Evolutionary conservation across 2,329 filamentous ascomycete species (phyloP).

Genomic region (Dactylella cylindrospora): DNA sequence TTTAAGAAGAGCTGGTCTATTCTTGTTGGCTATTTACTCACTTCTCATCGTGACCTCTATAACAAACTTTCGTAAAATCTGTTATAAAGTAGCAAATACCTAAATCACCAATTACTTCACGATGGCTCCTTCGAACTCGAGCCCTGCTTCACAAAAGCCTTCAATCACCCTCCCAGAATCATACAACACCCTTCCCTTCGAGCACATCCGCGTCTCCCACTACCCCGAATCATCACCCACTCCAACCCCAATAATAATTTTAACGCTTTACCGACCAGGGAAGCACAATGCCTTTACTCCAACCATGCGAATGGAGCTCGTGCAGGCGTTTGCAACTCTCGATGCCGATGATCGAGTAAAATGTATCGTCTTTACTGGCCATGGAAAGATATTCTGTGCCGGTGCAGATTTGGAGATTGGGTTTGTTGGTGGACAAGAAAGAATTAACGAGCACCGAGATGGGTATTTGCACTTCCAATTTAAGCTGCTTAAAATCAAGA

Average conservation of each 20-base stretch:
- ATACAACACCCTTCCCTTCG: slow-evolving; percentile 55
- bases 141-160: slow-evolving; percentile 21
- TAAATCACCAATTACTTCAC: no score
- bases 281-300: slow-evolving; percentile 71
- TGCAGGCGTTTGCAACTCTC: slow-evolving; percentile 58
- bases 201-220: slow-evolving; percentile 57
- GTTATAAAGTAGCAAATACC: neutral
- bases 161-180: slow-evolving; percentile 47
- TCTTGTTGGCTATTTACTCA: no score
- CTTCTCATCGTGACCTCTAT: neutral
- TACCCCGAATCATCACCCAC: slow-evolving; percentile 58
- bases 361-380: slow-evolving; percentile 60
- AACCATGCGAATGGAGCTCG: slow-evolving; percentile 64
- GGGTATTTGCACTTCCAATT: slow-evolving; percentile 3
- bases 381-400: slow-evolving; percentile 61
- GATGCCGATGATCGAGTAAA: slow-evolving; percentile 60
- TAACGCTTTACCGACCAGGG: slow-evolving; percentile 65
- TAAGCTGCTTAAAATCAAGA: no score
- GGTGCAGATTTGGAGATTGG: slow-evolving; percentile 60
- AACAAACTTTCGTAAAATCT: slow-evolving; percentile 1
- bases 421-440: slow-evolving; percentile 45
- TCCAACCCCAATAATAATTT: slow-evolving; percentile 64
- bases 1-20: no score
- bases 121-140: slow-evolving; percentile 20
- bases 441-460: slow-evolving; percentile 42